Evolutionary conservation across 2,329 filamentous ascomycete species (phyloP), one percentile per base, ranked within the genome.

Genomic region (Phoma herbarum): DNA sequence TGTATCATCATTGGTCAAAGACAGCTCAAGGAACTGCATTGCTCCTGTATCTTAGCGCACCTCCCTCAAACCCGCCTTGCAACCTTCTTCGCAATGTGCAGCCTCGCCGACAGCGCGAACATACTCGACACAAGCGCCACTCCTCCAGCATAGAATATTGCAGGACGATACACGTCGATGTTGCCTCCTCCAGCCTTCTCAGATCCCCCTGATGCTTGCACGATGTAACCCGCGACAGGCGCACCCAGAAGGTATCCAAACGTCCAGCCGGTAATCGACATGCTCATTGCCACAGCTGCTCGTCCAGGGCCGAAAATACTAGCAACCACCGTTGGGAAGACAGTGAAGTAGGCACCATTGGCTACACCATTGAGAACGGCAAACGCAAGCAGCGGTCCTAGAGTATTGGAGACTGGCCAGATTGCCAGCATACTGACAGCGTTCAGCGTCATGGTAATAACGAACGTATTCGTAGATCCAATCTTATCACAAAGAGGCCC

Each of bases 401-500:
- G 37, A 0, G 67, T 62, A 29, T 60, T 61, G 1, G 68, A 69
- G 0, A 72, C 65, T 4, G 71, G 70, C 71, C 70, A 74, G 6
- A 74, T 73, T 7, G 69, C 69, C 18, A 74, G 57, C 70, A 74
- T 73, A 37, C 61, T 69, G 3, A 70, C 52, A 0, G 69, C 68
- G 23, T 73, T 72, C 18, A 74, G 45, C 4, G 62, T 14, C 60
- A 68, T 70, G 1, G 67, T 63, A 20, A 72, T 59, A 35, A 73
- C 57, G n/a, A 75, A 67, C 18, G 63, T 74, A 43, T 75, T 74
- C n/a, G 69, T 62, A 8, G 68, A 62, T 3, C 72, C 72, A 33
- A 75, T 63, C 37, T 67, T 67, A 47, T 75, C 73, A 51, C 70
- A 70, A n/a, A 70, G 50, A 11, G 61, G 62, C 3, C 71, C 71